phyloP scores from a whole-genome alignment of 257 asterid genomes.

The Jasminum sambac region DNA sequence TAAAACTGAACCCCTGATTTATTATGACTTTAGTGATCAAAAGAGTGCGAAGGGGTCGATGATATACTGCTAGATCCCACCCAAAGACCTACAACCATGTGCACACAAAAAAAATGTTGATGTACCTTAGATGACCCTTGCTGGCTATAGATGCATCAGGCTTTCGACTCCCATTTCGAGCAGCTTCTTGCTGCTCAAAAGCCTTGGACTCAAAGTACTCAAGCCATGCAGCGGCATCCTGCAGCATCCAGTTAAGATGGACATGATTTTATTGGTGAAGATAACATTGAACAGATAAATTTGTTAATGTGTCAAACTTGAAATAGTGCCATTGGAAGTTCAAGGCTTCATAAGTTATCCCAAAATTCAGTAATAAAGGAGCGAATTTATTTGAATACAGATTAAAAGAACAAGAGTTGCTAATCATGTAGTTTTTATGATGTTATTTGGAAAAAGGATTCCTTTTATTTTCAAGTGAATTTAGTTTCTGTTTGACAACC shows the following conservation, averaged over 20 bases:
- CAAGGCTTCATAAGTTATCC: background rate
- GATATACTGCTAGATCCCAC: background rate
- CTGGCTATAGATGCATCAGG: constrained; percentile 95
- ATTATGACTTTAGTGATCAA: background rate
- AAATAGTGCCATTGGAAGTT: background rate
- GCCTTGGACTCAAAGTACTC: constrained; percentile 95
- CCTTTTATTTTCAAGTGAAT: background rate
- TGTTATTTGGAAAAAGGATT: background rate
- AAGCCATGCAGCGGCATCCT: constrained; percentile 99
- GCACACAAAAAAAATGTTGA: constrained; percentile 11
- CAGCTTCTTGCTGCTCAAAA: constrained; percentile 95
- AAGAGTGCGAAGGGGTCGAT: background rate
- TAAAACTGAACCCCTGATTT: background rate
- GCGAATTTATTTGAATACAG: constrained; percentile 3
- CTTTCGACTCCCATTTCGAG: constrained; percentile 82
- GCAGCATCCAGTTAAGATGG: constrained; percentile 27
- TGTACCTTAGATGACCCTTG: constrained; percentile 90
- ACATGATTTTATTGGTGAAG: constrained; percentile 9
- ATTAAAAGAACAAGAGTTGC: background rate
- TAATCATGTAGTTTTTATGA: background rate
- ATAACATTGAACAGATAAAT: constrained; percentile 18
- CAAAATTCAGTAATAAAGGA: constrained; percentile 9
- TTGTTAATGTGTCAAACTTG: constrained; percentile 17
- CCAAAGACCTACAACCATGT: background rate
- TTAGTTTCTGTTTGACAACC: too few species aligned